Evolutionary conservation across 495 filamentous ascomycete species (phyloP).

Genomic region (Podospora pseudoanserina): DNA sequence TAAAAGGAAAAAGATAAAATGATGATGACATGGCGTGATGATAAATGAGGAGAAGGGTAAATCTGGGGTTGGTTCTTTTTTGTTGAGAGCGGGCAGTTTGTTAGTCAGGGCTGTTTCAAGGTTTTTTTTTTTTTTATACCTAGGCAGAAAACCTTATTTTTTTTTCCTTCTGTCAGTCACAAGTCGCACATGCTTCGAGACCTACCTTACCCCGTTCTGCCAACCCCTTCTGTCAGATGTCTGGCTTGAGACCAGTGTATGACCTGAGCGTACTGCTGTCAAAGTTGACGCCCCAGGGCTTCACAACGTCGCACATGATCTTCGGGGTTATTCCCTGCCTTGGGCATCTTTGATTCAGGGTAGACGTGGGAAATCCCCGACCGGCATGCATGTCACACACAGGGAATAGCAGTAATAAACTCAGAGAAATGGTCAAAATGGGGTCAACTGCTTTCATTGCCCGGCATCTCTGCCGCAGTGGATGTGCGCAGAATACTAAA

Average conservation of each 20-base stretch:
- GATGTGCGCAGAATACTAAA: background rate
- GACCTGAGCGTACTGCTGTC: background rate
- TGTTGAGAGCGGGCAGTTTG: background rate
- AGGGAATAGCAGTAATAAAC: background rate
- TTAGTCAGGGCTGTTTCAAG: background rate
- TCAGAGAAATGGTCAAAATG: background rate
- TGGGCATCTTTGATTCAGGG: background rate
- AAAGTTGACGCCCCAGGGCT: background rate
- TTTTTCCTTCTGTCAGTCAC: background rate
- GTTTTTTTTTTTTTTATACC: background rate
- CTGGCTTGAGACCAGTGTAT: background rate
- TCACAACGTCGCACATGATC: background rate
- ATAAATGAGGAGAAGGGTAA: background rate
- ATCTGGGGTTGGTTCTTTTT: background rate
- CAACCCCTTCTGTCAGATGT: background rate
- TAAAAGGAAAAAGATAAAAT: slow-evolving; percentile 3
- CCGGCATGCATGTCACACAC: background rate
- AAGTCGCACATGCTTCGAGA: too few relatives aligned
- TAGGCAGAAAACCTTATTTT: background rate
- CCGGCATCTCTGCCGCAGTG: background rate
- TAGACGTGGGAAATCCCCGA: background rate
- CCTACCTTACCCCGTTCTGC: too few relatives aligned
- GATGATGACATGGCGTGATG: slow-evolving; percentile 3
- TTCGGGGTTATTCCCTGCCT: background rate
- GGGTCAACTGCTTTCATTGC: background rate